phyloP scores from a whole-genome alignment of 1,139 yeast genomes.

The Pichia sp. region DNA sequence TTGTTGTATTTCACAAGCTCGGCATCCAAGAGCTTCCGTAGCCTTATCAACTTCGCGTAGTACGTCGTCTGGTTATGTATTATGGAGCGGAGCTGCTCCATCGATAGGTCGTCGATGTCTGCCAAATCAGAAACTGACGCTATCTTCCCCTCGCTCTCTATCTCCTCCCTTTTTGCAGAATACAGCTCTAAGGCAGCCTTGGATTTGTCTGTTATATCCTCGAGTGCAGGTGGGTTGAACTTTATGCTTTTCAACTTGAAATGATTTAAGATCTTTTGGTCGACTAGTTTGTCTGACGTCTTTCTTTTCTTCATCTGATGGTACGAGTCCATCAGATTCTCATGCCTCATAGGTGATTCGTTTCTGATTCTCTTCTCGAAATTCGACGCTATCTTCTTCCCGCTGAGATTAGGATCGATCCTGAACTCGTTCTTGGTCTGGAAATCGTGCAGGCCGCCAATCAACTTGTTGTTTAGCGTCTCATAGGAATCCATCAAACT shows the following conservation, averaged over 20 bases:
- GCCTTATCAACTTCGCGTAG: conserved; percentile 45
- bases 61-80: conserved; percentile 36
- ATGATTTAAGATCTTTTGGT: conserved; percentile 14
- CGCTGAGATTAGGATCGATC: conserved; percentile 9
- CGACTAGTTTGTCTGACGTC: conserved; percentile 2
- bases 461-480: conserved; percentile 15
- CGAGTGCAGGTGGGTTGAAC: conserved; percentile 15
- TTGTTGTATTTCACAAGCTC: conserved; percentile 39
- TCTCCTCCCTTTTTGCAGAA: conserved; percentile 5
- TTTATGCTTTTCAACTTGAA: conserved; percentile 13
- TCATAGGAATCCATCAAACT: conserved; percentile 22
- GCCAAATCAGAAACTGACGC: conserved; percentile 13
- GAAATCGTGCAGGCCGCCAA: conserved; percentile 1
- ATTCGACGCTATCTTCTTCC: conserved; percentile 12
- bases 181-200: conserved; percentile 13
- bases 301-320: conserved; percentile 10
- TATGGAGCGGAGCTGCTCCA: conserved; percentile 27
- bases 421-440: conserved; percentile 7
- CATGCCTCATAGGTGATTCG: conserved; percentile 15
- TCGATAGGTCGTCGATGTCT: conserved; percentile 27
- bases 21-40: conserved; percentile 42
- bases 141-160: conserved; percentile 9
- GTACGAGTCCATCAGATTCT: conserved; percentile 17
- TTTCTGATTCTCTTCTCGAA: conserved; percentile 10
- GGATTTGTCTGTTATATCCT: conserved; percentile 11